Base-by-base conservation (phyloP, 164 flowering plant species). In the Stephania japonica region DNA sequence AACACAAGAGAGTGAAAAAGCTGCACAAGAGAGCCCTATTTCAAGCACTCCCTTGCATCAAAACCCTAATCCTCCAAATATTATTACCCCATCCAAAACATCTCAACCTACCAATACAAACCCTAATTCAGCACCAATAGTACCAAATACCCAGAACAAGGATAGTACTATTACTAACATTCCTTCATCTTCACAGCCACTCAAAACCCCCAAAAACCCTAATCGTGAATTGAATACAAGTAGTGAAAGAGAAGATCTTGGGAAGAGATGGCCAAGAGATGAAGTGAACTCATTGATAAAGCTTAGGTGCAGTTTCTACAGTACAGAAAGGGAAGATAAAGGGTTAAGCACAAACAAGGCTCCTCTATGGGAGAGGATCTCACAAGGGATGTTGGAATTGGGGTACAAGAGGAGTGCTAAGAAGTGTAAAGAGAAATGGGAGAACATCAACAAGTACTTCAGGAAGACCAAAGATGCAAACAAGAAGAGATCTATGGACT, bases 341-440 rank as follows among this genome's bases (percentile, higher is more conserved):
- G 76, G 78, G 42, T 74, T 72, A 53, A 26, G 16, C 16, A 47
- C 63, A 19, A 89, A 47, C 16, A 47, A 82, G 67, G 87, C 81
- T 72, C 92, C 92, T 2, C 62, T 91, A 5, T 91, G 97, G 97
- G 97, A 91, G 78, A 90, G 86, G 70, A 89, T 91, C 50, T 90
- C 97, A 72, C 85, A 85, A 75, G 85, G 87, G 74, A 91, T 91
- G 97, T 12, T 69, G 24, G 87, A 85, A 42, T 62, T 88, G 80
- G 94, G 94, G 0, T 91, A 90, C 72, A 83, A 82, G 76, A 88
- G 97, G 73, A 91, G 94, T 83, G 86, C 97, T 27, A 91, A 88
- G 84, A 90, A 92, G 76, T 91, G 97, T 73, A 91, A 91, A 74
- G 96, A 91, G 78, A 91, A 89, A 72, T 91, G 96, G 96, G 96